These are phyloP conservation scores for Oryza glumipatula DNA, from an alignment of 176 grass and related monocot genomes.

Conservation along the genomic window DNA sequence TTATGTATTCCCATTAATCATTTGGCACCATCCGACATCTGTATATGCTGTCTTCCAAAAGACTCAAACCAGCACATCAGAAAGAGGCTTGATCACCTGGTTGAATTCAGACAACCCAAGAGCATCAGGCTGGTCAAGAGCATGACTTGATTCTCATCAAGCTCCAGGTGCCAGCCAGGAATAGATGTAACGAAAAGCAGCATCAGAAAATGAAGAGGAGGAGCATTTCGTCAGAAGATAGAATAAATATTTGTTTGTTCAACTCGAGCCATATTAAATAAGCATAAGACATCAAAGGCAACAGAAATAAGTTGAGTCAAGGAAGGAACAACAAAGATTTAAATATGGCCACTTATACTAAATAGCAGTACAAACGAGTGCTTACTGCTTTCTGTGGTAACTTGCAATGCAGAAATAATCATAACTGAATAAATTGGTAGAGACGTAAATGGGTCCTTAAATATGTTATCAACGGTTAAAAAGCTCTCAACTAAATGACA, in stretches of 20 bases:
- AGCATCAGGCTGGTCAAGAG: too few relatives aligned
- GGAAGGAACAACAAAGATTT: conserved; percentile 35
- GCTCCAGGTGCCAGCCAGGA: too few relatives aligned
- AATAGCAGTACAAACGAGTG: conserved; percentile 21
- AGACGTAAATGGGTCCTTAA: conserved; percentile 35
- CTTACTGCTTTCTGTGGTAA: conserved; percentile 30
- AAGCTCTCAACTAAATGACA: conserved; percentile 14
- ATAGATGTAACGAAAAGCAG: too few relatives aligned
- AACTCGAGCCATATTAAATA: background rate
- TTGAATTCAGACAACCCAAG: too few relatives aligned
- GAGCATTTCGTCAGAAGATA: too few relatives aligned
- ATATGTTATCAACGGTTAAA: conserved; percentile 20
- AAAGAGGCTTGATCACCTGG: too few relatives aligned
- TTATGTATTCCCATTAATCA: too few relatives aligned
- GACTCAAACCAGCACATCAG: too few relatives aligned
- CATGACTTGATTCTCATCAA: too few relatives aligned
- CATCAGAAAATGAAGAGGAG: too few relatives aligned
- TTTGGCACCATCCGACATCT: too few relatives aligned
- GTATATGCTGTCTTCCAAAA: too few relatives aligned
- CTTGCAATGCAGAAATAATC: background rate
- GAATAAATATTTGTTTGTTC: background rate
- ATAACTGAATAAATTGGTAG: conserved; percentile 21
- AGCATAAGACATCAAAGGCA: background rate
- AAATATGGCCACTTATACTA: conserved; percentile 12
- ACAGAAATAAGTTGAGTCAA: conserved; percentile 23